A percentile compares a stretch with the other conserved stretches of the same genome.
Evolutionary conservation across 1,139 yeast genomes (phyloP).

Genomic region (Debaryomyces psychrophilus): DNA sequence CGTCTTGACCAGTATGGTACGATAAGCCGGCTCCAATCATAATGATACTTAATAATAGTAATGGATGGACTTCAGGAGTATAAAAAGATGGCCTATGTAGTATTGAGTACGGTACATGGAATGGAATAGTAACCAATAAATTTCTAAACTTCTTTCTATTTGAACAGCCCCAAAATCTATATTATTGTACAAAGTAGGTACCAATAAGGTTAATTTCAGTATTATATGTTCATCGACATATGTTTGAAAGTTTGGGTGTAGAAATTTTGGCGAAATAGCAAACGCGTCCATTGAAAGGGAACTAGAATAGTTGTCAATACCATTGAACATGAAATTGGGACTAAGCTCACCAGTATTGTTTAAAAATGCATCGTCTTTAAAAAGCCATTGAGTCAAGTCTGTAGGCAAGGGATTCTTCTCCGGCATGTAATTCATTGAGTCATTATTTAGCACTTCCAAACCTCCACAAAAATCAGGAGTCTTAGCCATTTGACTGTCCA

Average conservation of each 20-base stretch:
- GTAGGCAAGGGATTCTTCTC: neutral
- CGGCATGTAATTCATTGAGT: neutral
- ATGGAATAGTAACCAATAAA: slow-evolving; percentile 54
- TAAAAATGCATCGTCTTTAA: slow-evolving; percentile 2
- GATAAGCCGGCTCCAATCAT: slow-evolving; percentile 50
- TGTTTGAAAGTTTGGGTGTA: slow-evolving; percentile 8
- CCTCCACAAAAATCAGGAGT: neutral
- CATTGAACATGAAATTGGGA: slow-evolving; percentile 18
- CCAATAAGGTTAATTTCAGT: slow-evolving; percentile 1
- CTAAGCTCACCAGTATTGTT: slow-evolving; percentile 6
- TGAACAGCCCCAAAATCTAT: slow-evolving; percentile 8
- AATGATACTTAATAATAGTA: slow-evolving; percentile 53
- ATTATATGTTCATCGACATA: slow-evolving; percentile 2
- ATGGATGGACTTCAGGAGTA: slow-evolving; percentile 49
- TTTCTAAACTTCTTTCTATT: slow-evolving; percentile 20
- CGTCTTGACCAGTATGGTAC: slow-evolving; percentile 2
- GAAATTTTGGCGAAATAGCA: slow-evolving; percentile 15
- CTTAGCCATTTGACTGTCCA: neutral
- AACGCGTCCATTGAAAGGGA: slow-evolving; percentile 31
- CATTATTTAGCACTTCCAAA: neutral
- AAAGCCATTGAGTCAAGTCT: slow-evolving; percentile 8
- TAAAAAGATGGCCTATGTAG: slow-evolving; percentile 59
- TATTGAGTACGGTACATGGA: slow-evolving; percentile 58
- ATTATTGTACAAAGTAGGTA: slow-evolving; percentile 4
- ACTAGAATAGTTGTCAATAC: slow-evolving; percentile 25